Percentiles rank a stretch among this genome's conserved stretches.
phyloP scores from a whole-genome alignment of 2,329 filamentous ascomycete genomes.

The Talaromyces sp. region DNA sequence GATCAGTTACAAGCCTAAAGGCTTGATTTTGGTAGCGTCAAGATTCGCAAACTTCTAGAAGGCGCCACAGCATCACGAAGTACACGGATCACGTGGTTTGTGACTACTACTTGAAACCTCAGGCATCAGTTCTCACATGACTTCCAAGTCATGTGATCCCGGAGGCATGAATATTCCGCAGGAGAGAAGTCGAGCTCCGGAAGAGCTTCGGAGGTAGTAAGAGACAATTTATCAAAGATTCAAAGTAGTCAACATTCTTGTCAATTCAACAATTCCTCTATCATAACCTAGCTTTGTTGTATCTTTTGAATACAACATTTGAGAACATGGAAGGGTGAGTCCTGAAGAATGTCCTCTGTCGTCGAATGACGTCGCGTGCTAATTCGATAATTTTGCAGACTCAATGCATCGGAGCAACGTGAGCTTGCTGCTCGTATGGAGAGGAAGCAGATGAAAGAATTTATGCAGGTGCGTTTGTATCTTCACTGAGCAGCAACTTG shows the following conservation, averaged over 20 bases:
- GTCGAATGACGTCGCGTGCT: slow-evolving; percentile 13
- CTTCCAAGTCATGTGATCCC: not conserved
- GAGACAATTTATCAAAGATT: not conserved
- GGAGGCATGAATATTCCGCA: slow-evolving; percentile 6
- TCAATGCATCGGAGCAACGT: slow-evolving; percentile 77
- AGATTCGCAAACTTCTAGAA: not conserved
- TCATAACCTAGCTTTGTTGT: not conserved
- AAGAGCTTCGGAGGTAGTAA: not conserved
- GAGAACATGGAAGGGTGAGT: slow-evolving; percentile 18
- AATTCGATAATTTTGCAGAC: slow-evolving; percentile 43
- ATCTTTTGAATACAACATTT: not conserved
- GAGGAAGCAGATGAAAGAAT: slow-evolving; percentile 97
- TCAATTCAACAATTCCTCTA: not conserved
- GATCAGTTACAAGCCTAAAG: not conserved
- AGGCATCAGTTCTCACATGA: not conserved
- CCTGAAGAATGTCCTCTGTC: not conserved
- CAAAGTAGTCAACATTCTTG: not conserved
- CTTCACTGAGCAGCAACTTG: not conserved
- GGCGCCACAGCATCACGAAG: not conserved
- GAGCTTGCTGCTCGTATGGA: slow-evolving; percentile 94
- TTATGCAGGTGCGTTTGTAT: slow-evolving; percentile 73
- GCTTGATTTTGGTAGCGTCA: not conserved
- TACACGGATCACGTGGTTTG: not conserved
- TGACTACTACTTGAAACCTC: not conserved
- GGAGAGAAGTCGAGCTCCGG: slow-evolving; percentile 5